A percentile compares a stretch with the other conserved stretches of the same genome.
phyloP scores from a whole-genome alignment of 2,329 filamentous ascomycete genomes.

The Ophiognomonia clavigignenti-juglandacearum region DNA sequence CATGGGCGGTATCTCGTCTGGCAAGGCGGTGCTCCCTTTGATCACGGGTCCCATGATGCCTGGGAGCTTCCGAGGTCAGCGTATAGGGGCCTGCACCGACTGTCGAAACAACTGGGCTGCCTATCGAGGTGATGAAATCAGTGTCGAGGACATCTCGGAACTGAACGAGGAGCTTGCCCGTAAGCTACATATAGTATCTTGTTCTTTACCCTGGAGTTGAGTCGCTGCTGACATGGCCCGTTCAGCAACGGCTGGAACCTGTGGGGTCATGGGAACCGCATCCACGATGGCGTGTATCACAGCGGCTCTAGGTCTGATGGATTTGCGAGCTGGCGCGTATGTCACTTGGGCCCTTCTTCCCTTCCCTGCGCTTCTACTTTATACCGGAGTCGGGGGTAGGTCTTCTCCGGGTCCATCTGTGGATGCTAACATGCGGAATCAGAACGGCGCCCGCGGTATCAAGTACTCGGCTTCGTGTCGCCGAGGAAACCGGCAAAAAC shows the following conservation, averaged over 20 bases:
- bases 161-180: constrained; percentile 72
- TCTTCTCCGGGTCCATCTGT: not conserved
- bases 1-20: constrained; percentile 71
- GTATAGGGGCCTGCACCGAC: constrained; percentile 70
- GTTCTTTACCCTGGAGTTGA: too few species aligned
- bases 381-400: not conserved
- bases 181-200: too few species aligned
- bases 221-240: too few species aligned
- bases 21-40: constrained; percentile 65
- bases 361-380: too few species aligned
- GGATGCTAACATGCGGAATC: too few species aligned
- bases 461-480: constrained; percentile 75
- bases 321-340: constrained; percentile 55
- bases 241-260: constrained; percentile 73
- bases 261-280: constrained; percentile 88
- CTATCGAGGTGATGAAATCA: constrained; percentile 60
- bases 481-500: constrained; percentile 64
- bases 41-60: constrained; percentile 75
- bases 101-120: constrained; percentile 70
- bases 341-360: not conserved
- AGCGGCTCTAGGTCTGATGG: constrained; percentile 73
- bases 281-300: constrained; percentile 86
- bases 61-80: constrained; percentile 57
- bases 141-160: constrained; percentile 65
- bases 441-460: constrained; percentile 70